Evolutionary conservation across 139 green algal species (phyloP).

Genomic region (Chlorella sorokiniana): DNA sequence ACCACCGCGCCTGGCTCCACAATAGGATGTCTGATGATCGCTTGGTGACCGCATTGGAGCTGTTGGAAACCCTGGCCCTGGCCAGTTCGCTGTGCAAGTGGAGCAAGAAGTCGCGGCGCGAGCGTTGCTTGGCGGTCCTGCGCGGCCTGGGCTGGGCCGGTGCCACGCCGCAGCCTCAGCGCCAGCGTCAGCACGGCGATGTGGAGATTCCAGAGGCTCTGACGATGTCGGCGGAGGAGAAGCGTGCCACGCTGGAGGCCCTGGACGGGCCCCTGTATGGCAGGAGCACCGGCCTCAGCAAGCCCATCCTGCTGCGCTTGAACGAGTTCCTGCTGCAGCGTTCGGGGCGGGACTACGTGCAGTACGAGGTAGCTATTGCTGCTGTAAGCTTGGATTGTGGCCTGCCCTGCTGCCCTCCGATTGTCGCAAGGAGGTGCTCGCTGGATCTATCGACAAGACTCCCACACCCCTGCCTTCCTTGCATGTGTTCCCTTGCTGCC

Average conservation of each 20-base stretch:
- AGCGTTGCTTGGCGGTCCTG: not conserved
- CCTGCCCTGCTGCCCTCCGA: not conserved
- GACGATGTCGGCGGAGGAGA: not conserved
- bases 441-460: no score
- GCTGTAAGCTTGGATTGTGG: no score
- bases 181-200: not conserved
- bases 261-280: not conserved
- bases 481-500: not conserved
- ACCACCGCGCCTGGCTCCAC: no score
- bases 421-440: not conserved
- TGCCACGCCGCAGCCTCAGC: not conserved
- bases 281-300: not conserved
- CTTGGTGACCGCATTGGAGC: not conserved
- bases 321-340: not conserved
- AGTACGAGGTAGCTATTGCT: not conserved
- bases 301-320: not conserved
- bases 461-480: not conserved
- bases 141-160: not conserved
- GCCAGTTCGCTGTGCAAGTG: not conserved
- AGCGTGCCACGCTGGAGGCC: not conserved
- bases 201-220: not conserved
- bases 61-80: not conserved
- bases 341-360: not conserved
- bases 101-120: not conserved
- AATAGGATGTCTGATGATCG: not conserved